Evolutionary conservation across 2,329 filamentous ascomycete genomes (phyloP).

Genomic region (Neopestalotiopsis clavispora): DNA sequence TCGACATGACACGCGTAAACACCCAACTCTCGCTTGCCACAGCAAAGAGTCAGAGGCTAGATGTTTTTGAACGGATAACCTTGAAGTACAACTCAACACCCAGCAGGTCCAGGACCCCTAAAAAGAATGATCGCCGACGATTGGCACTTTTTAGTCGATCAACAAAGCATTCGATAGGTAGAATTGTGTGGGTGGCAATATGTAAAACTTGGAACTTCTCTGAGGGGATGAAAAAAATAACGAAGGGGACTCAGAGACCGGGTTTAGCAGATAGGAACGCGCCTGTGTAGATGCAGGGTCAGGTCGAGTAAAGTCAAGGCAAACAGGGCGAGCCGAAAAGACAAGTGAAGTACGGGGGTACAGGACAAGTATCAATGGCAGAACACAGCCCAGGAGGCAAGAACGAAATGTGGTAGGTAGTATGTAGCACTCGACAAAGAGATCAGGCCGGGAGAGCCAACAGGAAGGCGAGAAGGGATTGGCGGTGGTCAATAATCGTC

Average conservation of each 20-base stretch:
- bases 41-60: constrained; percentile 9
- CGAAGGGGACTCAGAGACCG: constrained; percentile 9
- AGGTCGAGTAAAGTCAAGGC: neutral
- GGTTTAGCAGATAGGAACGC: constrained; percentile 9
- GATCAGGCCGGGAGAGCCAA: neutral
- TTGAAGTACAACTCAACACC: neutral
- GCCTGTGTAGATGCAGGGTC: neutral
- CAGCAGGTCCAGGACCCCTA: constrained; percentile 5
- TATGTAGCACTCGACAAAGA: neutral
- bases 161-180: constrained; percentile 4
- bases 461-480: neutral
- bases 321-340: neutral
- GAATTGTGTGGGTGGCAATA: constrained; percentile 6
- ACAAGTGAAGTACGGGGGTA: neutral
- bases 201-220: constrained; percentile 10
- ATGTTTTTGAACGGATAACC: neutral
- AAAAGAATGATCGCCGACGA: constrained; percentile 7
- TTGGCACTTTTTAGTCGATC: constrained; percentile 10
- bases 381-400: neutral
- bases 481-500: neutral
- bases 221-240: constrained; percentile 7
- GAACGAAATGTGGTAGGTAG: neutral
- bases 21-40: neutral
- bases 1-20: constrained; percentile 10
- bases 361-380: neutral